Evolutionary conservation across 257 asterid genomes (phyloP).

Genomic region (Galeopsis tetrahit): DNA sequence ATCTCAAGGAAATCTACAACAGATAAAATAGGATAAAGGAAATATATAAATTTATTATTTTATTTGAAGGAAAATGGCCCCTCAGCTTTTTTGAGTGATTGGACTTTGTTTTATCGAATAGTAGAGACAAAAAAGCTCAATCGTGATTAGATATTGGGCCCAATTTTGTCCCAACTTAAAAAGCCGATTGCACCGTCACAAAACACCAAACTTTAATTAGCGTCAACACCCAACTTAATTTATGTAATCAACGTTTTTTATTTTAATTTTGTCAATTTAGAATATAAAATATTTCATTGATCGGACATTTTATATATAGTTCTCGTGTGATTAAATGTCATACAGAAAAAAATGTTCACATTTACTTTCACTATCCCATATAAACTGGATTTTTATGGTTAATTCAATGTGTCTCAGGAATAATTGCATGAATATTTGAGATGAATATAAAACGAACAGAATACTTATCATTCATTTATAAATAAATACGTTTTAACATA

Average conservation of each 20-base stretch:
- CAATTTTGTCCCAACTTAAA: conserved; percentile 28
- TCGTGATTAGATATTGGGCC: conserved; percentile 34
- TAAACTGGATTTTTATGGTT: not conserved
- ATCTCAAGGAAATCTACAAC: not conserved
- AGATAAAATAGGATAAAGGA: not conserved
- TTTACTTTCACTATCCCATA: too few relatives aligned
- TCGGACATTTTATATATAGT: too few relatives aligned
- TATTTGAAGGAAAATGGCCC: conserved; percentile 19
- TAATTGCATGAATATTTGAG: not conserved
- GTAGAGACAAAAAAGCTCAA: conserved; percentile 40
- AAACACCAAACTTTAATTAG: conserved; percentile 27
- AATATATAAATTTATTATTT: conserved; percentile 1
- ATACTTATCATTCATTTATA: not conserved
- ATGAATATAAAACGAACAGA: not conserved
- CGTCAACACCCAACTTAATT: not conserved
- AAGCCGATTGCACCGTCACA: conserved; percentile 44
- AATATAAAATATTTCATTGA: conserved; percentile 9
- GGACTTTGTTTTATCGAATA: conserved; percentile 25
- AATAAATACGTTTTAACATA: too few relatives aligned
- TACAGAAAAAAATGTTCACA: too few relatives aligned
- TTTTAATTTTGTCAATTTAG: not conserved
- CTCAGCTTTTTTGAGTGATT: conserved; percentile 30
- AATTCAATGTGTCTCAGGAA: not conserved
- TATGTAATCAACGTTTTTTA: not conserved
- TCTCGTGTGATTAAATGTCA: too few relatives aligned